phyloP scores from a whole-genome alignment of 75 land plant genomes.

The Picea sitchensis region DNA sequence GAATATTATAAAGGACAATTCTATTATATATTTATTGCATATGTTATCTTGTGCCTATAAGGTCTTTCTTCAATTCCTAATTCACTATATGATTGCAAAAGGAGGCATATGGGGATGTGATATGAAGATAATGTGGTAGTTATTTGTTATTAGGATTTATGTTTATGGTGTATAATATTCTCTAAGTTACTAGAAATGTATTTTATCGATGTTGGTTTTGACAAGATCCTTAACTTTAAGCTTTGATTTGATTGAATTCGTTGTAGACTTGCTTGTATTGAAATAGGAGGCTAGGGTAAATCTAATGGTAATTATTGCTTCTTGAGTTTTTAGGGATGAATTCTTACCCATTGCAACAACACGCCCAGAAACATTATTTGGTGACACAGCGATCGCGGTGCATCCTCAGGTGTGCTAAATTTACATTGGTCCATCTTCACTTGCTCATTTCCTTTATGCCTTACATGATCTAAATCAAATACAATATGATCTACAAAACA shows the following conservation, averaged over 20 bases:
- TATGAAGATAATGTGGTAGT: background rate
- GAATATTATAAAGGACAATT: too few relatives aligned
- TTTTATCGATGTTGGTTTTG: background rate
- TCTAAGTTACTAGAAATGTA: background rate
- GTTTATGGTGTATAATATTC: background rate
- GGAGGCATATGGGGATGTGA: too few relatives aligned
- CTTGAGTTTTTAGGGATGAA: constrained; percentile 49
- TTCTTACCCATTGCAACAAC: constrained; percentile 93
- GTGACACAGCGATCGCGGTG: constrained; percentile 95
- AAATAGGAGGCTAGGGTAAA: background rate
- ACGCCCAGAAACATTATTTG: constrained; percentile 94
- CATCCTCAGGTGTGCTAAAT: constrained; percentile 70
- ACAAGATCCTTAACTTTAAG: background rate
- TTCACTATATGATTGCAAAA: too few relatives aligned
- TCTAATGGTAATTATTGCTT: background rate
- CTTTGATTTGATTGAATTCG: background rate
- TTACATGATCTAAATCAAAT: too few relatives aligned
- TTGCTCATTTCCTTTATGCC: background rate
- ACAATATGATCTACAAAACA: too few relatives aligned
- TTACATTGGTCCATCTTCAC: background rate
- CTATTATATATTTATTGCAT: too few relatives aligned
- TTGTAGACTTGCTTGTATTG: background rate
- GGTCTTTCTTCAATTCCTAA: background rate
- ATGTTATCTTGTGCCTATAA: background rate
- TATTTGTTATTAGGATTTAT: background rate